Conservation (phyloP, 257 asterid genomes). For the Primulina huaijiensis region DNA sequence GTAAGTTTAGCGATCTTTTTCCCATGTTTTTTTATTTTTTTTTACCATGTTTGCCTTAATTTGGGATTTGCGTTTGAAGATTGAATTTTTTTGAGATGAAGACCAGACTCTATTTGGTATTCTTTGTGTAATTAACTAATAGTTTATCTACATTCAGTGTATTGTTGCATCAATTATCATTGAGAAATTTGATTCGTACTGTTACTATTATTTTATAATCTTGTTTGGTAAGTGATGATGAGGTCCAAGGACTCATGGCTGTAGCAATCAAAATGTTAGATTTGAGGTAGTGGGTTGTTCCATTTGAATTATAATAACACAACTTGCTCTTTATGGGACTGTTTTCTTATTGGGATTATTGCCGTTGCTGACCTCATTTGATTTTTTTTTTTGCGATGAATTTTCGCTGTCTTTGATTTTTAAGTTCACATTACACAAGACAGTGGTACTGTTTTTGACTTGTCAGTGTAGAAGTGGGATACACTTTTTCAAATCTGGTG, state of each 20-base stretch:
- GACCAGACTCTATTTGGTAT: conserved; percentile 19
- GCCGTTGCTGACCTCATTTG: too few relatives aligned
- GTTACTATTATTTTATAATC: background rate
- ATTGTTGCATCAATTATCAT: conserved; percentile 21
- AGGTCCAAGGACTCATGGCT: conserved; percentile 14
- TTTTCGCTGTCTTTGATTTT: too few relatives aligned
- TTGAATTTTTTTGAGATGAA: conserved; percentile 4
- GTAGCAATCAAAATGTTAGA: conserved; percentile 1
- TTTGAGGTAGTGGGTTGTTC: too few relatives aligned
- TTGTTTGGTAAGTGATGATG: conserved; percentile 14
- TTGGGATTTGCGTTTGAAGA: conserved; percentile 12
- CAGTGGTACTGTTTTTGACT: too few relatives aligned
- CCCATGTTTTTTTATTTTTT: background rate
- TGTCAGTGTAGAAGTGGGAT: too few relatives aligned
- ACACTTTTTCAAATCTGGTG: too few relatives aligned
- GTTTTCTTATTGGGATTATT: background rate
- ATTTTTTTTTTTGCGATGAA: too few relatives aligned
- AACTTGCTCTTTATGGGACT: conserved; percentile 1
- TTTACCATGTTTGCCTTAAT: conserved; percentile 5
- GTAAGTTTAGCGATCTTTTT: background rate
- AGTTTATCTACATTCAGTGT: background rate
- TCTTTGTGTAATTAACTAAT: background rate
- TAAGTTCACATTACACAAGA: too few relatives aligned
- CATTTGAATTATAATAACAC: too few relatives aligned
- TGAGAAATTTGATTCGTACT: conserved; percentile 16